Conservation (phyloP, 306 rosid species). For the Citrullus colocynthis region DNA sequence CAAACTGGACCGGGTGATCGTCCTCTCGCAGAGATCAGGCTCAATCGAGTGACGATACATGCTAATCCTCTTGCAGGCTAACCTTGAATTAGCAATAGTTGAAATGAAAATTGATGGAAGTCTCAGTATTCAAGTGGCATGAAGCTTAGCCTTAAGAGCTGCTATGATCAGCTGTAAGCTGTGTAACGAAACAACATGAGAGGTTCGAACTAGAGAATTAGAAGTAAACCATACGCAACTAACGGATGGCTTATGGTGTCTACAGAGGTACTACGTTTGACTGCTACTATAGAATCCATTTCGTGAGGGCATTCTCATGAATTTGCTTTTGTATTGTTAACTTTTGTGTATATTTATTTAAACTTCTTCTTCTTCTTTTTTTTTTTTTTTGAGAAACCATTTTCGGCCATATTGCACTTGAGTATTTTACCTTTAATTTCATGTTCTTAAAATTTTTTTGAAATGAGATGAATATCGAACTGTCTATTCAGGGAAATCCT, state of each 20-base stretch:
- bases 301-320: background rate
- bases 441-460: too few species aligned
- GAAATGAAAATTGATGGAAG: background rate
- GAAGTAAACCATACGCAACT: background rate
- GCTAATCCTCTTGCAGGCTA: constrained; percentile 85
- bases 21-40: constrained; percentile 91
- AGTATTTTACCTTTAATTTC: background rate
- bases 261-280: background rate
- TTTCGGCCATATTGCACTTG: background rate
- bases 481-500: too few species aligned
- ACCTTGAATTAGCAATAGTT: constrained; percentile 1
- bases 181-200: background rate
- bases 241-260: background rate
- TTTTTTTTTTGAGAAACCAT: too few species aligned
- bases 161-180: background rate
- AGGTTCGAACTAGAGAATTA: background rate
- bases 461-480: too few species aligned
- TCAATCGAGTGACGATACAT: constrained; percentile 74
- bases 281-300: background rate
- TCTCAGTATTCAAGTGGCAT: background rate
- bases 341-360: background rate
- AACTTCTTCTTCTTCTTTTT: background rate
- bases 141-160: background rate
- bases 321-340: background rate
- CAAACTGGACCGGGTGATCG: constrained; percentile 82